Conservation (phyloP, 108 stramenopile genomes). For the Nannochloropsis granulata region DNA sequence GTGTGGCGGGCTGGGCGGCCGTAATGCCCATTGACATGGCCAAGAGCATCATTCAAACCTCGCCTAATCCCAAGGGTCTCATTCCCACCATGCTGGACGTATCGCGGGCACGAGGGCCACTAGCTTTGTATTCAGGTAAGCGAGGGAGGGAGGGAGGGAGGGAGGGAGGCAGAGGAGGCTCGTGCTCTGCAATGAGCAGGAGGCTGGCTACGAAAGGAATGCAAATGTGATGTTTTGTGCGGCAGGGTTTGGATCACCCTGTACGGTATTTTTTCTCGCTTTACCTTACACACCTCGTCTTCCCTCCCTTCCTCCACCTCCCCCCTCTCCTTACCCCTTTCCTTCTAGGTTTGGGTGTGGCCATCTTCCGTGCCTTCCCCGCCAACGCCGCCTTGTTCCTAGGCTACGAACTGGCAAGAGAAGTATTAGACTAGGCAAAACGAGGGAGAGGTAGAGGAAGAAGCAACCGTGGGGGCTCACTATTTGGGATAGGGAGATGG, state of each 20-base stretch:
- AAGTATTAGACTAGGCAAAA: constrained; percentile 2
- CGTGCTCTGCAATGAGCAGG: too few species aligned
- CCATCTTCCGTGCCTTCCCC: constrained; percentile 36
- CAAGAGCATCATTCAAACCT: constrained; percentile 34
- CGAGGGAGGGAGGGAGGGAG: neutral
- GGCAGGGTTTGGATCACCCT: too few species aligned
- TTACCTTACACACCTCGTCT: too few species aligned
- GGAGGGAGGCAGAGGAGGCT: neutral
- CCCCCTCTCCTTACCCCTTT: too few species aligned
- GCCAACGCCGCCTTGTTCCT: constrained; percentile 40
- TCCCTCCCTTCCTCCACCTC: too few species aligned
- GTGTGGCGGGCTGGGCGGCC: constrained; percentile 33
- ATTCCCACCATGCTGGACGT: constrained; percentile 4
- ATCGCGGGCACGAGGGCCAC: constrained; percentile 1
- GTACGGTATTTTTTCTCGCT: too few species aligned
- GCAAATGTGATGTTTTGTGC: too few species aligned
- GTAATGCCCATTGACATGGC: constrained; percentile 32
- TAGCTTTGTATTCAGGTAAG: constrained; percentile 6
- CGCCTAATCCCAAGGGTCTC: constrained; percentile 8
- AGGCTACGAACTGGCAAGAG: constrained; percentile 30
- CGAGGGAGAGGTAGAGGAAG: too few species aligned
- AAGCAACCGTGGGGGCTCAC: neutral
- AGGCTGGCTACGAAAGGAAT: too few species aligned
- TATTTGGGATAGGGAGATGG: constrained; percentile 4
- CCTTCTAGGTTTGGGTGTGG: constrained; percentile 17